These are phyloP conservation scores for Pythium brassicae DNA, from an alignment of 352 stramenopile genomes.

Conservation along the genomic window DNA sequence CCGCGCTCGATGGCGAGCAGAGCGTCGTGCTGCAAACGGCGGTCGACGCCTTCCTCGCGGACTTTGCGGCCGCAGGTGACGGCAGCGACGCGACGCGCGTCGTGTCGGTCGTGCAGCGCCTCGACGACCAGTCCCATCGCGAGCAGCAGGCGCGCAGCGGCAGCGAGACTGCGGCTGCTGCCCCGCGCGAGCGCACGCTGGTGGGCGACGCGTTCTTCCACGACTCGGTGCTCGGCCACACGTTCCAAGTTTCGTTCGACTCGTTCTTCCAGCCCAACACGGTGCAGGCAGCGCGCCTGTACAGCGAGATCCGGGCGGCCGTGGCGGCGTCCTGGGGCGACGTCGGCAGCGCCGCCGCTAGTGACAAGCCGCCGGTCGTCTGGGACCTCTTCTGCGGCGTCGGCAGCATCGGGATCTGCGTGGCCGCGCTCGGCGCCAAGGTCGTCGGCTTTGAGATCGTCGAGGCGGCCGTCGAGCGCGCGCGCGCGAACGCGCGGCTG, in stretches of 20 bases:
- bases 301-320: slow-evolving; percentile 43
- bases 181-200: slow-evolving; percentile 30
- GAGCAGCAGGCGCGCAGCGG: neutral
- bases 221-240: slow-evolving; percentile 55
- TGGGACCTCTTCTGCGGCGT: slow-evolving; percentile 83
- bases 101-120: slow-evolving; percentile 58
- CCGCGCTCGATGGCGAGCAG: slow-evolving; percentile 31
- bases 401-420: slow-evolving; percentile 76
- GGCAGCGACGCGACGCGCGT: slow-evolving; percentile 15
- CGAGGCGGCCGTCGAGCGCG: slow-evolving; percentile 47
- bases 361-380: slow-evolving; percentile 43
- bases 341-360: neutral
- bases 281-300: slow-evolving; percentile 45
- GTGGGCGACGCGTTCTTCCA: slow-evolving; percentile 41
- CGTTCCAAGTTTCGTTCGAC: slow-evolving; percentile 64
- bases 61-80: slow-evolving; percentile 10
- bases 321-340: slow-evolving; percentile 12
- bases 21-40: slow-evolving; percentile 26
- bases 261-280: slow-evolving; percentile 84
- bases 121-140: slow-evolving; percentile 56
- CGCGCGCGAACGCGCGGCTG: slow-evolving; percentile 42
- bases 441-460: slow-evolving; percentile 74
- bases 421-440: slow-evolving; percentile 33
- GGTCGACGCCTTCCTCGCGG: slow-evolving; percentile 22
- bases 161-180: neutral